Base-by-base conservation (phyloP, 1,139 yeast species). In the Saccharomyces hybrid region DNA sequence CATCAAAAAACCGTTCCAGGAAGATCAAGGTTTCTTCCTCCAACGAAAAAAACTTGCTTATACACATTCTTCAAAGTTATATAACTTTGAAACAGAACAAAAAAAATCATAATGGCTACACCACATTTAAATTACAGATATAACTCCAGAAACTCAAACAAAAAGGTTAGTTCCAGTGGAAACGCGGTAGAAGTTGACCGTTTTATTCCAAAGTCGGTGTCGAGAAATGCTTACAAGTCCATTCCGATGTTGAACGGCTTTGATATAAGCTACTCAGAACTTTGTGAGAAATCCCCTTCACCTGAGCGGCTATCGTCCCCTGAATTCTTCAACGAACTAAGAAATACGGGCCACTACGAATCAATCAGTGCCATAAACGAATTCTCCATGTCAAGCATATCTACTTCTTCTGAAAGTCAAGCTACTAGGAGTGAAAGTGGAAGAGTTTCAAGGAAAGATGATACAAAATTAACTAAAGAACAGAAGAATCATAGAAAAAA, bases 151-250 rank as follows among this genome's bases (percentile, higher is more conserved):
- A 41, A 48, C 26, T 27, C 48, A n/a, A 50, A 48, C n/a, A 49
- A 49, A 27, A 31, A 46, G 26, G 8, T 44, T 20, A 11, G 27
- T 14, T 34, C 48, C 13, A 32, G 53, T 8, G 48, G 46, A 8
- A 48, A 51, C 7, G 51, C 58, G 8, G 52, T 55, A 31, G 31
- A 47, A 27, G 13, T 34, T 55, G 75, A 72, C 52, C 60, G 75
- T 49, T 71, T 62, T 50, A 71, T 72, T 16, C 75, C 75, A 6
- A 57, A 64, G 3, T 50, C 46, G 9, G 58, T 72, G 0, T 70
- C 72, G 0, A 64, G 61, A 6, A 62, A 59, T 25, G 66, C 67
- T 0, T 71, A 64, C 51, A 61, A 55, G 28, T 61, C 65, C 4
- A 55, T 60, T 1, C 58, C 64, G n/a, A 53, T 55, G n/a, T 53